A percentile compares a stretch with the other conserved stretches of the same genome.
phyloP scores from a whole-genome alignment of 306 rosid species.

The Parietaria judaica region DNA sequence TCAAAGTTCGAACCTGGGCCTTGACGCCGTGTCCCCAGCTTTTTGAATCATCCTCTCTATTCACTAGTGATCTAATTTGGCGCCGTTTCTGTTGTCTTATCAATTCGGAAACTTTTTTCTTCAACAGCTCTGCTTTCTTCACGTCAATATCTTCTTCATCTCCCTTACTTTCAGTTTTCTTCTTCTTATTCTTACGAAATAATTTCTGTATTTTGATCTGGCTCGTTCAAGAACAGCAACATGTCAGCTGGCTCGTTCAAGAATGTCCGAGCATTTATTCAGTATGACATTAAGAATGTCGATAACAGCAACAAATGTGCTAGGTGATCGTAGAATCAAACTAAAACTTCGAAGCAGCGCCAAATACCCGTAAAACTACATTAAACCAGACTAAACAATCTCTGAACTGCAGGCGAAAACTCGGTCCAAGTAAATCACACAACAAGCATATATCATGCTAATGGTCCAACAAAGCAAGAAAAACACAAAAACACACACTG shows the following conservation, averaged over 20 bases:
- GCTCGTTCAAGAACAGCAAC: constrained; percentile 23
- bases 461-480: not conserved
- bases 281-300: no score
- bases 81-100: constrained; percentile 67
- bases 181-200: constrained; percentile 55
- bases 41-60: constrained; percentile 39
- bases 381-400: constrained; percentile 9
- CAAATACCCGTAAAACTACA: not conserved
- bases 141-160: constrained; percentile 22
- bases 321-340: no score
- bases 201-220: constrained; percentile 81
- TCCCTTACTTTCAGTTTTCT: constrained; percentile 39
- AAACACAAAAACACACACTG: not conserved
- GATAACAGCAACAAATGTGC: no score
- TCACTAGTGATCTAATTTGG: constrained; percentile 45
- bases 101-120: constrained; percentile 64
- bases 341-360: not conserved
- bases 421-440: not conserved
- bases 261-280: no score
- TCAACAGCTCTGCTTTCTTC: constrained; percentile 55
- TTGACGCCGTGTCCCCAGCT: constrained; percentile 61
- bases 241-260: constrained; percentile 3
- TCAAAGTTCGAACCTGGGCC: constrained; percentile 56
- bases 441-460: not conserved
- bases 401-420: not conserved